A percentile compares a stretch with the other conserved stretches of the same genome.
phyloP scores from a whole-genome alignment of 1,139 yeast species.

The Eremothecium cymbalariae region DNA sequence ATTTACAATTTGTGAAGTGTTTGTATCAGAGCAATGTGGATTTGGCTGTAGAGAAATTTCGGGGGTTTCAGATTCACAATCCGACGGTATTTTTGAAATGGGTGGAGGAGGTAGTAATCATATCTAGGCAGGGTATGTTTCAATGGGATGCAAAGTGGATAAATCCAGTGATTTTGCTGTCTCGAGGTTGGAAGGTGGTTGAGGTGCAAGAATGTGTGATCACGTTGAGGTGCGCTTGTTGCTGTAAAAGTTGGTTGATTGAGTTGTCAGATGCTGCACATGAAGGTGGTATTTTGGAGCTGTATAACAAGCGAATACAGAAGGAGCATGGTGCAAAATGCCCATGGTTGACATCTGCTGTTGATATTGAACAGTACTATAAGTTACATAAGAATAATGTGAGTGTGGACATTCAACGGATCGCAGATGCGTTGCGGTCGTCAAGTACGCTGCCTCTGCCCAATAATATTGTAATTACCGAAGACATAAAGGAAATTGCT shows the following conservation, averaged over 20 bases:
- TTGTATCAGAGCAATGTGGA: conserved; percentile 12
- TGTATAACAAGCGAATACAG: conserved; percentile 6
- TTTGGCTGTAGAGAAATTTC: conserved; percentile 6
- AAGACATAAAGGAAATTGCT: neutral
- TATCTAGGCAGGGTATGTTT: conserved; percentile 9
- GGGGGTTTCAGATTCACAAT: conserved; percentile 11
- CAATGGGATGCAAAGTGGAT: conserved; percentile 17
- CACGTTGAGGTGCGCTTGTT: conserved; percentile 12
- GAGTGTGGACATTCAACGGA: conserved; percentile 4
- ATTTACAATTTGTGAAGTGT: conserved; percentile 3
- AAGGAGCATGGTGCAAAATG: conserved; percentile 10
- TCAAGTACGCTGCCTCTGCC: neutral
- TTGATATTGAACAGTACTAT: conserved; percentile 3
- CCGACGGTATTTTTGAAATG: conserved; percentile 10
- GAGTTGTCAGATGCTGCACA: conserved; percentile 9
- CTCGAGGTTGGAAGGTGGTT: conserved; percentile 18
- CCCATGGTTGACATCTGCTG: conserved; percentile 1
- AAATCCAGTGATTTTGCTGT: conserved; percentile 17
- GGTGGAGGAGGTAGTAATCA: conserved; percentile 10
- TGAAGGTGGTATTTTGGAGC: conserved; percentile 2
- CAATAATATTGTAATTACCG: neutral
- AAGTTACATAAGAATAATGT: conserved; percentile 1
- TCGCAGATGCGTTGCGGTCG: neutral
- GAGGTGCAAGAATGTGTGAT: conserved; percentile 6
- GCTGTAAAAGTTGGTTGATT: conserved; percentile 12